phyloP scores from a whole-genome alignment of 2,329 filamentous ascomycete genomes.

The Epichloe uncinata region DNA sequence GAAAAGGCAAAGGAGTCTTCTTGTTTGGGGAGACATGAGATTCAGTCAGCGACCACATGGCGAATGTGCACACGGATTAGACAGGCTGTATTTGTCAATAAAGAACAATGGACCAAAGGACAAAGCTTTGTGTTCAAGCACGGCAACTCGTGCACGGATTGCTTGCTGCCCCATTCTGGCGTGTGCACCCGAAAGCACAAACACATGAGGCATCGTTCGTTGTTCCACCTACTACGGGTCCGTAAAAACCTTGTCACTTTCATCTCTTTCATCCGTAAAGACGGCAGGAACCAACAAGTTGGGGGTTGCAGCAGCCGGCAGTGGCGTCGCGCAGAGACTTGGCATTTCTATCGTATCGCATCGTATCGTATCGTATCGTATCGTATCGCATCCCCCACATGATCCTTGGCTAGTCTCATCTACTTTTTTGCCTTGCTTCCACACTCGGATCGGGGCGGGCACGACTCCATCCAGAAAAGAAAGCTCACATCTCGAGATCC shows the following conservation, averaged over 20 bases:
- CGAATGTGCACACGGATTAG: not conserved
- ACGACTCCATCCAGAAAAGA: not conserved
- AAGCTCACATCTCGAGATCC: not conserved
- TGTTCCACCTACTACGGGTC: no score
- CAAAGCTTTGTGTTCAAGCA: no score
- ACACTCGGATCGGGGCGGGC: not conserved
- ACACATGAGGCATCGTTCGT: no score
- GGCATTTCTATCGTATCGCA: not conserved
- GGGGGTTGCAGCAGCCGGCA: not conserved
- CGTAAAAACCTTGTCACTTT: no score
- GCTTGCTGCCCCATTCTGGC: no score
- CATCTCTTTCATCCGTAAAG: no score
- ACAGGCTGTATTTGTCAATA: not conserved
- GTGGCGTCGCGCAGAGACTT: not conserved
- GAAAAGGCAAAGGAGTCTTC: constrained; percentile 82
- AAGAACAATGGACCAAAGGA: no score
- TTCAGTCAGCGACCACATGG: no score
- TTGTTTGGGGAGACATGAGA: constrained; percentile 52
- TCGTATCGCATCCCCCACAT: not conserved
- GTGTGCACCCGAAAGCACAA: no score
- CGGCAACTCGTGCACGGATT: no score
- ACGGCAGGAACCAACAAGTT: no score
- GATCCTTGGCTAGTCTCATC: not conserved
- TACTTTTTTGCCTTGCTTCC: not conserved
- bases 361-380: not conserved